Evolutionary conservation across 139 green algal species (phyloP), one percentile per base, ranked within the genome.

Genomic region (Limnomonas spitsbergensis): DNA sequence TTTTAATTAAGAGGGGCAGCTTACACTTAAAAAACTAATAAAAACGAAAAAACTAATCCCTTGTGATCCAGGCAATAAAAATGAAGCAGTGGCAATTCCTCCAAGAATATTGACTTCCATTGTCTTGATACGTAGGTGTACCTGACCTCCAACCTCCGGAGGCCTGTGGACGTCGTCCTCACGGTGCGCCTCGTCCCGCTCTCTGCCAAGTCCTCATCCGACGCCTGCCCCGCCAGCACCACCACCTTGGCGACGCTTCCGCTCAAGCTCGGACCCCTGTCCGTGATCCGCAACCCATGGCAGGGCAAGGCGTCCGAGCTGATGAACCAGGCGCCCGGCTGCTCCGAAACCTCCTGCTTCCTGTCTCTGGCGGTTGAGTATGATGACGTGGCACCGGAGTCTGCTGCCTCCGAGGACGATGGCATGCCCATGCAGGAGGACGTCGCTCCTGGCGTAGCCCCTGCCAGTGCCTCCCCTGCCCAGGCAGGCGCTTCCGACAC

Each of bases 121-220:
- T n/a, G n/a, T n/a, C n/a, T n/a, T n/a, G n/a, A n/a, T 39, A 37
- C 42, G 68, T 32, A 74, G 68, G 68, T 29, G 7, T 74, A 74
- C 68, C 29, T 74, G 24, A 39, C 68, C 68, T 74, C 68, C 4
- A 40, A 74, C 20, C 68, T 74, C 29, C 35, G 68, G 24, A 47
- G 4, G 24, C 9, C 36, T 7, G 29, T 42, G 6, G 6, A 27
- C 35, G 36, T 42, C 3, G 4, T 47, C 29, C 36, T 74, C 24
- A 74, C 68, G 7, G 20, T 74, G 68, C 9, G 68, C 9, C 7
- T 74, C 9, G 24, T 74, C 29, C 68, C 9, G 7, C 61, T 72
- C 9, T 72, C 61, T 37, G 47, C 47, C 47, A 14, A 14, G 14
- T 29, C 56, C 29, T 35, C 56, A 24, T 7, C n/a, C 29, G 29